A percentile compares a stretch with the other conserved stretches of the same genome.
Conservation (phyloP, 257 asterid species). For the Ligustrum vulgare region DNA sequence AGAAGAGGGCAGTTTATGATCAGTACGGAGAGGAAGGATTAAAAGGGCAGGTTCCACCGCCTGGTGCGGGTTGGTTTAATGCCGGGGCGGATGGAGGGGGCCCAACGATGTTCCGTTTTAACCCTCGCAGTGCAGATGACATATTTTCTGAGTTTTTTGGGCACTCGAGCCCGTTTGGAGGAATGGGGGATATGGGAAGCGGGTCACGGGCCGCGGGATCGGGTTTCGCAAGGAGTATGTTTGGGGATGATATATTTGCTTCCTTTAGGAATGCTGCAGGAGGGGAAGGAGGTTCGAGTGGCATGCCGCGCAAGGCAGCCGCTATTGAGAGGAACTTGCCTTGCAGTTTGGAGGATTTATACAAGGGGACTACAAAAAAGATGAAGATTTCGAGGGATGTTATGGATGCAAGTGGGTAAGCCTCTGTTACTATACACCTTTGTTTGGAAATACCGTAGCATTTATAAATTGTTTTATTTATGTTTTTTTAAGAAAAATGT, state of each 20-base stretch:
- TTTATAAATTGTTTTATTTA: too few species aligned
- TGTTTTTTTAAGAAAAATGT: too few species aligned
- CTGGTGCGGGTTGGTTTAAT: conserved; percentile 45
- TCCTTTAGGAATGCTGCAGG: conserved; percentile 40
- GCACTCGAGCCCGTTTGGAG: conserved; percentile 45
- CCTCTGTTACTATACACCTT: background rate
- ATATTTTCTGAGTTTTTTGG: conserved; percentile 61
- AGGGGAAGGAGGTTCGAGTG: conserved; percentile 41
- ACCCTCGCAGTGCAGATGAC: conserved; percentile 64
- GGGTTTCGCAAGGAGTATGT: conserved; percentile 38
- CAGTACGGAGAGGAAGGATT: conserved; percentile 71
- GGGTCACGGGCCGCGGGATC: conserved; percentile 43
- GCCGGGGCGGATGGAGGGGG: conserved; percentile 40
- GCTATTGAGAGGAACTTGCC: conserved; percentile 56
- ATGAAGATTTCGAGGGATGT: conserved; percentile 76
- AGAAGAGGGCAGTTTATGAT: conserved; percentile 64
- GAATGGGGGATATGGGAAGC: conserved; percentile 57
- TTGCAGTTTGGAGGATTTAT: conserved; percentile 74
- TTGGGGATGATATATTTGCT: conserved; percentile 54
- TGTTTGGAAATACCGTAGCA: too few species aligned
- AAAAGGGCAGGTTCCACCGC: conserved; percentile 61
- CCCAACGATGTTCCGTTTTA: conserved; percentile 40
- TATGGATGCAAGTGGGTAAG: conserved; percentile 53
- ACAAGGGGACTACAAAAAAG: conserved; percentile 68
- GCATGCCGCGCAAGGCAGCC: conserved; percentile 45